phyloP scores from a whole-genome alignment of 2,329 filamentous ascomycete species.

The Pseudogymnoascus sp. region DNA sequence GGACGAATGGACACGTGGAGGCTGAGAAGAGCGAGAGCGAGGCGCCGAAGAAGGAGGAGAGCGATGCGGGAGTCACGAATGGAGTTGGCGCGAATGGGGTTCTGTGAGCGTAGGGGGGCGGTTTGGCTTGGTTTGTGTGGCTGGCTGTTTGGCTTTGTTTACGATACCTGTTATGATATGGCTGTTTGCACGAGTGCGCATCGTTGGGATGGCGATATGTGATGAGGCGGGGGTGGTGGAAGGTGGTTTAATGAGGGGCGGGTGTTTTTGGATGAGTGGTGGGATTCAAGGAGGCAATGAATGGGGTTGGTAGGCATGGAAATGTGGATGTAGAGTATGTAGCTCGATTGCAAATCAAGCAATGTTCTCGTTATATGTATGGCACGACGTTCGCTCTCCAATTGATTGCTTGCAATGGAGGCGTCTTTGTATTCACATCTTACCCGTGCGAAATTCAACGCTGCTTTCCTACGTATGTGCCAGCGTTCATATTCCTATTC shows the following conservation, averaged over 20 bases:
- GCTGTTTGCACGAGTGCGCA: background rate
- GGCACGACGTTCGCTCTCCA: background rate
- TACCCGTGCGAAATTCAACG: too few species aligned
- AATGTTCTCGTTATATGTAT: background rate
- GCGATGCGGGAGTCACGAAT: background rate
- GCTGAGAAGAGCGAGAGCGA: background rate
- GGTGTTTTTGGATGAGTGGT: background rate
- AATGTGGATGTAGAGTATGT: background rate
- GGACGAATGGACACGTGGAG: background rate
- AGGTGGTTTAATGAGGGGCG: background rate
- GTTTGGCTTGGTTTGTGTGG: background rate
- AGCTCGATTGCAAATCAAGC: conserved; percentile 3
- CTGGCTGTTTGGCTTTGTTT: conserved; percentile 6
- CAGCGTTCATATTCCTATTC: too few species aligned
- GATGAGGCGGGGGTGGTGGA: background rate
- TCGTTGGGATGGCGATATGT: background rate
- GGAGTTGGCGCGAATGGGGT: conserved; percentile 1
- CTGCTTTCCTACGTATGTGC: too few species aligned
- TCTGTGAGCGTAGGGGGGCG: background rate
- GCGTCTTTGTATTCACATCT: too few species aligned
- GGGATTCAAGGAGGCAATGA: background rate
- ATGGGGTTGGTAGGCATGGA: background rate
- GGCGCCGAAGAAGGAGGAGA: background rate
- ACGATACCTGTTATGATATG: conserved; percentile 9
- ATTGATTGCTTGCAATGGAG: background rate